A percentile compares a stretch with the other conserved stretches of the same genome.
phyloP scores from a whole-genome alignment of 176 grass and related monocot genomes.

The Triticum timopheevii region DNA sequence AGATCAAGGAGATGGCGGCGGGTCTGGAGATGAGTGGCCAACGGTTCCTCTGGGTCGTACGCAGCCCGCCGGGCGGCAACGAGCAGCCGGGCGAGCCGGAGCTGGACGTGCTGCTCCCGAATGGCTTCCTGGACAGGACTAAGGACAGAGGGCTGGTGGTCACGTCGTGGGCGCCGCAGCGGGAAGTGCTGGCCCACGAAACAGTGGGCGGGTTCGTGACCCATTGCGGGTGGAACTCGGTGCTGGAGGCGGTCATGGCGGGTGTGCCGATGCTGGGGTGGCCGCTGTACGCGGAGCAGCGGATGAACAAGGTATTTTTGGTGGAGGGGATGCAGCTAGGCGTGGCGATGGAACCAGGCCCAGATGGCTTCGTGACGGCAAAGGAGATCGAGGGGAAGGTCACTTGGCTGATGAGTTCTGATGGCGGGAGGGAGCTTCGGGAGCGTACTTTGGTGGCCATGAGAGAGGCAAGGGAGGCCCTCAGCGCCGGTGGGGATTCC shows the following conservation, averaged over 20 bases:
- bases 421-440: not conserved
- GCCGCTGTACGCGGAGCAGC: constrained; percentile 43
- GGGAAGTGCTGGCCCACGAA: constrained; percentile 26
- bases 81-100: not conserved
- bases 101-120: constrained; percentile 6
- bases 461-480: not conserved
- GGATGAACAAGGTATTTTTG: constrained; percentile 39
- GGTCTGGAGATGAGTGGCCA: not conserved
- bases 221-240: constrained; percentile 58
- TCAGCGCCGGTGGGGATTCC: not conserved
- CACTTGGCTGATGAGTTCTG: not conserved
- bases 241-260: constrained; percentile 23
- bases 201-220: constrained; percentile 45
- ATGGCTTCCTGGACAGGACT: constrained; percentile 37
- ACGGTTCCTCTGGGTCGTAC: not conserved
- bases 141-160: not conserved
- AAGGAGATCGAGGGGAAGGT: not conserved
- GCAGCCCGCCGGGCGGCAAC: not conserved
- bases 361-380: not conserved
- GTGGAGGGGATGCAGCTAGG: constrained; percentile 26
- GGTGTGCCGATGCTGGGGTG: constrained; percentile 41
- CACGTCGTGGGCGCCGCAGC: constrained; percentile 33
- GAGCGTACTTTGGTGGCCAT: not conserved
- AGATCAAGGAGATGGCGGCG: not conserved
- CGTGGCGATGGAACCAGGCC: constrained; percentile 15